Evolutionary conservation across 192 early-diverging fungal genomes (phyloP).

Genomic region (Oehlia diaphana): DNA sequence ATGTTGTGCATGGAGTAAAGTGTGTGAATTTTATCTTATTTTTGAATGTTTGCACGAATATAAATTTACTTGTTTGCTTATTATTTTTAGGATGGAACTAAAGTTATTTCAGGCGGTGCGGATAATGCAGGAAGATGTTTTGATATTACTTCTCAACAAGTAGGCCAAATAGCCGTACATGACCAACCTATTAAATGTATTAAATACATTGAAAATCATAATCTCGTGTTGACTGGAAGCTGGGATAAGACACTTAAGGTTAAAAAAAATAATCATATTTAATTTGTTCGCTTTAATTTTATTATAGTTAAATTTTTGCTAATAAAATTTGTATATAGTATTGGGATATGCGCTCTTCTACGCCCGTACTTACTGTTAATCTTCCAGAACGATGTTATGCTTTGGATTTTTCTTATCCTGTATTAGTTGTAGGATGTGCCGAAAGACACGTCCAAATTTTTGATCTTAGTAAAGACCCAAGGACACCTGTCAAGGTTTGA

Average conservation of each 20-base stretch:
- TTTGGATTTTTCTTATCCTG: constrained; percentile 78
- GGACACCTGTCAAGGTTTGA: constrained; percentile 65
- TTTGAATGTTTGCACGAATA: neutral
- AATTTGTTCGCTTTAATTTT: constrained; percentile 18
- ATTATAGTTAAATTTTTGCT: neutral
- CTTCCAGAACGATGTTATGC: constrained; percentile 89
- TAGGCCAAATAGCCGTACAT: constrained; percentile 83
- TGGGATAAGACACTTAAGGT: constrained; percentile 91
- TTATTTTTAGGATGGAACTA: constrained; percentile 80
- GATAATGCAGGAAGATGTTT: constrained; percentile 88
- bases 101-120: constrained; percentile 84
- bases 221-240: constrained; percentile 82
- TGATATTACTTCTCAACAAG: constrained; percentile 81
- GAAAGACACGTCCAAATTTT: constrained; percentile 82
- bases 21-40: constrained; percentile 32
- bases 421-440: constrained; percentile 92
- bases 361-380: constrained; percentile 68
- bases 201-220: constrained; percentile 69
- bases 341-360: constrained; percentile 86
- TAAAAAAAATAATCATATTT: neutral
- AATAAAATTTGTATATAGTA: constrained; percentile 53
- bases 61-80: neutral
- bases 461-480: constrained; percentile 74
- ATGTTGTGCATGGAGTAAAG: constrained; percentile 83
- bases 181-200: constrained; percentile 85